Evolutionary conservation across 2,329 filamentous ascomycete genomes (phyloP).

Genomic region (Botryosphaeria agaves): DNA sequence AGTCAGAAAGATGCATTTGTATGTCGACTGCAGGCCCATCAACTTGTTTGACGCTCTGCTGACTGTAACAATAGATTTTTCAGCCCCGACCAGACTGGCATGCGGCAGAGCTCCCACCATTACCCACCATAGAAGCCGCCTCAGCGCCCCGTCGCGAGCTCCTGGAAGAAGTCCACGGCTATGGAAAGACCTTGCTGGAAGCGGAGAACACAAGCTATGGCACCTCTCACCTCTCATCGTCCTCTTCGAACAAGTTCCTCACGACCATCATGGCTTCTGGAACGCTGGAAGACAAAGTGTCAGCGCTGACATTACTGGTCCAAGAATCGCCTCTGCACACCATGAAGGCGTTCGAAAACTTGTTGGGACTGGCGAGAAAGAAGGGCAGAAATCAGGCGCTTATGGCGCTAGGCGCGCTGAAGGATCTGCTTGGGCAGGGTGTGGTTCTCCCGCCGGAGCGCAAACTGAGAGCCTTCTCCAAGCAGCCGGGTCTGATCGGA

Average conservation of each 20-base stretch:
- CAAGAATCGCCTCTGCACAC: conserved; percentile 96
- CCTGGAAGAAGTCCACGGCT: conserved; percentile 43
- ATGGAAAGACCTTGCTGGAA: conserved; percentile 60
- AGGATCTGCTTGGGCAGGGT: conserved; percentile 85
- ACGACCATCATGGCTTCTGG: conserved; percentile 93
- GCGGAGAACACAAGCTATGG: conserved; percentile 62
- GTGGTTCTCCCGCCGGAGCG: conserved; percentile 68
- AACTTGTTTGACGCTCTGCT: too few species aligned
- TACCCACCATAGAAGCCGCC: conserved; percentile 28
- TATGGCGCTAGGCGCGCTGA: conserved; percentile 78
- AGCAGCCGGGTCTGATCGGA: conserved; percentile 59
- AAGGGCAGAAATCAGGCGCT: conserved; percentile 86
- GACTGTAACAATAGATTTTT: too few species aligned
- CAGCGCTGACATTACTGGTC: conserved; percentile 79
- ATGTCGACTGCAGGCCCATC: too few species aligned
- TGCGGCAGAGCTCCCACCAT: conserved; percentile 35
- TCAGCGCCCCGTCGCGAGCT: conserved; percentile 31
- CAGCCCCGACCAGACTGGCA: conserved; percentile 53
- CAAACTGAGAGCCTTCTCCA: conserved; percentile 61
- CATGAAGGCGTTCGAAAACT: conserved; percentile 68
- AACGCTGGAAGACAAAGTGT: conserved; percentile 93
- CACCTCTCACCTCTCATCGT: conserved; percentile 52
- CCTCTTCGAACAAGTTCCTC: conserved; percentile 88
- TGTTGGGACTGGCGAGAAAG: conserved; percentile 74
- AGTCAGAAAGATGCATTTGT: too few species aligned